Evolutionary conservation across 2,329 filamentous ascomycete species (phyloP).

Genomic region (Cercospora brassicicola): DNA sequence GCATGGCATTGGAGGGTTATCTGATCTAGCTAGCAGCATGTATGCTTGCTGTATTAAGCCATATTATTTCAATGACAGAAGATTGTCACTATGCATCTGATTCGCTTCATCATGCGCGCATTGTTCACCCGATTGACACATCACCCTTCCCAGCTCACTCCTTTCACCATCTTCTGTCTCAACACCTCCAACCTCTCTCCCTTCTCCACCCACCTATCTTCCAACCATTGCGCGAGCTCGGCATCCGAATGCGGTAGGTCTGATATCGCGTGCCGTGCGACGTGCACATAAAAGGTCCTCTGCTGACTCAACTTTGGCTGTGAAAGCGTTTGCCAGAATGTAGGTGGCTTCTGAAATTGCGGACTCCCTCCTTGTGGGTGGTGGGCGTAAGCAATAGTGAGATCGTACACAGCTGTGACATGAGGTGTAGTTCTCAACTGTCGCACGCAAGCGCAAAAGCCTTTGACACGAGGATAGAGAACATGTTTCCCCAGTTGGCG

Average conservation of each 20-base stretch:
- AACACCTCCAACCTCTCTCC: constrained; percentile 38
- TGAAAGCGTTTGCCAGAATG: constrained; percentile 37
- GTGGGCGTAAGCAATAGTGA: constrained; percentile 43
- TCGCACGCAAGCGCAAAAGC: constrained; percentile 61
- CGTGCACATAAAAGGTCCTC: constrained; percentile 40
- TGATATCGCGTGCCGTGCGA: constrained; percentile 35
- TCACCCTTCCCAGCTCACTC: background rate
- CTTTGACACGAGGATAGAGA: constrained; percentile 61
- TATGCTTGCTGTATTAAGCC: background rate
- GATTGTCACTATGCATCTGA: background rate
- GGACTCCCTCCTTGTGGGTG: background rate
- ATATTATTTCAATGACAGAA: background rate
- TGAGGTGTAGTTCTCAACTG: constrained; percentile 46
- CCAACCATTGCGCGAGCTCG: constrained; percentile 39
- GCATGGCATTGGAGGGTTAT: background rate
- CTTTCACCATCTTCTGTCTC: constrained; percentile 8
- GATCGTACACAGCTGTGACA: constrained; percentile 41
- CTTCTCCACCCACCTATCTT: constrained; percentile 41
- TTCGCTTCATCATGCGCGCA: background rate
- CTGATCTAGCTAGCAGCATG: background rate
- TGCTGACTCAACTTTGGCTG: constrained; percentile 28
- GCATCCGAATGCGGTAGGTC: constrained; percentile 35
- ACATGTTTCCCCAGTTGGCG: constrained; percentile 58
- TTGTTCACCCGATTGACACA: background rate
- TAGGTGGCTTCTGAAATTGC: constrained; percentile 38